Percentiles rank a stretch among this genome's conserved stretches.
These are phyloP conservation scores for Corynascus novoguineensis DNA, from an alignment of 495 filamentous ascomycete genomes.

Conservation along the genomic window DNA sequence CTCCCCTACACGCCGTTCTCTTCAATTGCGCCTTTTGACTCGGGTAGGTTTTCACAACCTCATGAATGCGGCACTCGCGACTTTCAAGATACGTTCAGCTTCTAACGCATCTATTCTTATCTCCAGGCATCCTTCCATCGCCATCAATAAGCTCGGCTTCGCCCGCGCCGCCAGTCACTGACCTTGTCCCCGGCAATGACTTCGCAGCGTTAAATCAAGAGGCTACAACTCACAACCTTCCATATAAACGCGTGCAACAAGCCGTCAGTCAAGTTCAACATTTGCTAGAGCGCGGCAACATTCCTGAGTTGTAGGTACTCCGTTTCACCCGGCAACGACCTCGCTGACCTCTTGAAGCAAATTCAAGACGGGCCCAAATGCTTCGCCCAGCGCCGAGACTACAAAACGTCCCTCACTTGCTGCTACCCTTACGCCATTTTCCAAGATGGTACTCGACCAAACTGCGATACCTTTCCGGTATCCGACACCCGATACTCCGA, in stretches of 20 bases:
- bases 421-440: constrained; percentile 37
- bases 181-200: constrained; percentile 40
- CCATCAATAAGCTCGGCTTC: constrained; percentile 53
- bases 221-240: constrained; percentile 31
- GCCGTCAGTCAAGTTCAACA: constrained; percentile 62
- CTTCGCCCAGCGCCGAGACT: constrained; percentile 11
- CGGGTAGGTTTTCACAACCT: constrained; percentile 51
- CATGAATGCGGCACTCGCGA: background rate
- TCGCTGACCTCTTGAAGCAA: constrained; percentile 46
- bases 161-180: constrained; percentile 41
- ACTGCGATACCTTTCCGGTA: constrained; percentile 35
- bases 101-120: constrained; percentile 8
- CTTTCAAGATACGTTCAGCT: background rate
- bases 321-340: background rate
- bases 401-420: constrained; percentile 18
- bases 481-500: constrained; percentile 30
- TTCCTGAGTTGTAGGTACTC: constrained; percentile 65
- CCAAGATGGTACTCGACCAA: constrained; percentile 43
- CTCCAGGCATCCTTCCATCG: constrained; percentile 62
- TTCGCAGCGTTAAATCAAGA: constrained; percentile 51
- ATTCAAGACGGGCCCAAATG: constrained; percentile 54
- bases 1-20: constrained; percentile 88
- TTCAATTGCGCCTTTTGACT: constrained; percentile 78
- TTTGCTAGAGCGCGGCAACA: constrained; percentile 58
- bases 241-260: constrained; percentile 39